Evolutionary conservation across 352 stramenopile species (phyloP).

Genomic region (Phytophthora brassicae): DNA sequence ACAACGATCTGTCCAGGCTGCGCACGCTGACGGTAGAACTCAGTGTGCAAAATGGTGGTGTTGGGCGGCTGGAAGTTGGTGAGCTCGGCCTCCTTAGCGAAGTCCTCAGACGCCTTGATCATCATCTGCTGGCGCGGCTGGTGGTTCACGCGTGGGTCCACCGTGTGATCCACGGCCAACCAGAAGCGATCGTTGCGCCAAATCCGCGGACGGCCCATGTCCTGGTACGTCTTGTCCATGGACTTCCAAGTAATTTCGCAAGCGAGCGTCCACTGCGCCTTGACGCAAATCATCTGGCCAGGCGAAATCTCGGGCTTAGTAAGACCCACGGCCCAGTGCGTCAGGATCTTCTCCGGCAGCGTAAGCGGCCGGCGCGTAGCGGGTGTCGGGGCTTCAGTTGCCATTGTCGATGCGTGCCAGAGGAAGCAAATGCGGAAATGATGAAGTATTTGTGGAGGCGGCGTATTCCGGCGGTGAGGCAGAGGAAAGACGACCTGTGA

Average conservation of each 20-base stretch:
- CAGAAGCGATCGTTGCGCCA: constrained; percentile 88
- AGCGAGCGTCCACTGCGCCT: constrained; percentile 80
- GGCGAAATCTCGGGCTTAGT: constrained; percentile 61
- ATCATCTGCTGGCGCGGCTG: constrained; percentile 83
- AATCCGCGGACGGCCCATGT: constrained; percentile 83
- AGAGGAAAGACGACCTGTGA: background rate
- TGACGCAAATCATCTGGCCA: constrained; percentile 84
- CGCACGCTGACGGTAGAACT: constrained; percentile 86
- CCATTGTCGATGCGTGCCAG: constrained; percentile 11
- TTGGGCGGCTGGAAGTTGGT: constrained; percentile 87
- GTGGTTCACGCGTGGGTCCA: constrained; percentile 85
- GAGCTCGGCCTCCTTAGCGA: constrained; percentile 74
- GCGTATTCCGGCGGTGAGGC: constrained; percentile 29
- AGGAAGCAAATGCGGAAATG: constrained; percentile 26
- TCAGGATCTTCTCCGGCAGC: constrained; percentile 84
- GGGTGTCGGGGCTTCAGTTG: constrained; percentile 9
- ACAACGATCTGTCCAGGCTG: constrained; percentile 86
- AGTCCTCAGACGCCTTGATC: constrained; percentile 84
- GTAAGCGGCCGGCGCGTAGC: constrained; percentile 58
- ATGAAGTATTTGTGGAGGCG: background rate
- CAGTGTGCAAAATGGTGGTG: constrained; percentile 86
- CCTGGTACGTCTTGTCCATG: constrained; percentile 89
- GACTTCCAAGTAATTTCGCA: constrained; percentile 90
- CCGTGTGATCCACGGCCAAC: constrained; percentile 84
- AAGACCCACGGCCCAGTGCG: constrained; percentile 73